Percentiles rank a stretch among this genome's conserved stretches.
Evolutionary conservation across 106 monocot genomes (phyloP).

Genomic region (Dioscorea alata): DNA sequence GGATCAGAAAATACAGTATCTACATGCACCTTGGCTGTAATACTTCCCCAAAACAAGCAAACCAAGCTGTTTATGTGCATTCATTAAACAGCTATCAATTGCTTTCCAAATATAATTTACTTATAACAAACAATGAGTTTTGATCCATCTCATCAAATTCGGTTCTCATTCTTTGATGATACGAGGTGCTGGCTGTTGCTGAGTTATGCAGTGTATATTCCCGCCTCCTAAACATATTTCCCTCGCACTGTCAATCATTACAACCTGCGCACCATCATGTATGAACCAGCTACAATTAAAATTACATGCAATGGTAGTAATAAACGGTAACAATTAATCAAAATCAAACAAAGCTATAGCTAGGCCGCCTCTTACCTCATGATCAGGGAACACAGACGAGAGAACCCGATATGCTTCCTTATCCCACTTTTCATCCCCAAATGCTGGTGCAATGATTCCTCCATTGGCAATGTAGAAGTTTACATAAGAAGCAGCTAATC

Average conservation of each 20-base stretch:
- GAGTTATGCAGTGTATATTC: constrained; percentile 72
- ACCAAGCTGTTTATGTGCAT: too few relatives aligned
- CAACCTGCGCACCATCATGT: constrained; percentile 26
- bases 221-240: constrained; percentile 61
- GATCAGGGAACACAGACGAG: constrained; percentile 58
- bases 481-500: constrained; percentile 89
- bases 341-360: neutral
- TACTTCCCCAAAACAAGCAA: too few relatives aligned
- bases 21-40: too few relatives aligned
- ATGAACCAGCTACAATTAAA: neutral
- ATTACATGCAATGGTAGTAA: neutral
- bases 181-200: constrained; percentile 46
- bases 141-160: too few relatives aligned
- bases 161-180: too few relatives aligned
- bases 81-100: too few relatives aligned
- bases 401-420: constrained; percentile 63
- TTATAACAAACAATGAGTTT: too few relatives aligned
- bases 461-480: constrained; percentile 98
- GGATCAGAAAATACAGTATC: too few relatives aligned
- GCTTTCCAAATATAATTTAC: too few relatives aligned
- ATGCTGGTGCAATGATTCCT: constrained; percentile 82
- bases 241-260: constrained; percentile 56
- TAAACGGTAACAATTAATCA: too few relatives aligned
- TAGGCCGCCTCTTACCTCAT: constrained; percentile 36
- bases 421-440: constrained; percentile 81